Evolutionary conservation across 495 filamentous ascomycete species (phyloP), one percentile per base, ranked within the genome.

Genomic region (Aspergillus leporis): DNA sequence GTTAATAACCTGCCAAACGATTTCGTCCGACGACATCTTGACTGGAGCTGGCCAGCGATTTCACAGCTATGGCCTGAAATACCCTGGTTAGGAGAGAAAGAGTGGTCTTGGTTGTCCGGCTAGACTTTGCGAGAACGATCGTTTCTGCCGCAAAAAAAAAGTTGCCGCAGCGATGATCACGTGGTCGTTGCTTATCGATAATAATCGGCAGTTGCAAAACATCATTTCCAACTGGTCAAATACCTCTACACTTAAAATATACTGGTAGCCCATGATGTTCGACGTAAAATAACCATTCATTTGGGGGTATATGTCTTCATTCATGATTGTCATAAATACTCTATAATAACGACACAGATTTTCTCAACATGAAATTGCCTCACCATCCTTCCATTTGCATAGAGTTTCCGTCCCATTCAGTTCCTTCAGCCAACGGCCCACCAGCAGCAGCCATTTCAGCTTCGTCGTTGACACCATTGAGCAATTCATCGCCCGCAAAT

Each of bases 1-100:
- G 72, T 92, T 91, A 56, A 97, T 96, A 55, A 95, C 86, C 67
- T 93, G 88, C 94, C 94, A 98, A 65, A 98, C 91, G 63, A 98
- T 95, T 74, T 98, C 94, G 82, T 98, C 94, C 47, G 91, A 96
- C 65, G 89, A 85, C 82, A 87, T 90, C 18, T 62, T 72, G 59
- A 58, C 1, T 32, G 19, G 22, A 54, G 4, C 22, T 10, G 53
- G 47, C 51, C 57, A 45, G 28, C 32, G 32, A 54, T 9, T 40
- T 21, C 56, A 36, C n/a, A 21, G 48, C 34, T 51, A 59, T 30
- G n/a, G 23, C 48, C 10, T n/a, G 25, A 41, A 43, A 21, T n/a
- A 67, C 66, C 59, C 58, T 60, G 60, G 69, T 69, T 67, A 59
- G 34, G 51, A 61, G 34, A 46, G 40, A 55, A 49, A 49, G 56